Evolutionary conservation across 2,329 filamentous ascomycete genomes (phyloP).

Genomic region (Beauveria sp.): DNA sequence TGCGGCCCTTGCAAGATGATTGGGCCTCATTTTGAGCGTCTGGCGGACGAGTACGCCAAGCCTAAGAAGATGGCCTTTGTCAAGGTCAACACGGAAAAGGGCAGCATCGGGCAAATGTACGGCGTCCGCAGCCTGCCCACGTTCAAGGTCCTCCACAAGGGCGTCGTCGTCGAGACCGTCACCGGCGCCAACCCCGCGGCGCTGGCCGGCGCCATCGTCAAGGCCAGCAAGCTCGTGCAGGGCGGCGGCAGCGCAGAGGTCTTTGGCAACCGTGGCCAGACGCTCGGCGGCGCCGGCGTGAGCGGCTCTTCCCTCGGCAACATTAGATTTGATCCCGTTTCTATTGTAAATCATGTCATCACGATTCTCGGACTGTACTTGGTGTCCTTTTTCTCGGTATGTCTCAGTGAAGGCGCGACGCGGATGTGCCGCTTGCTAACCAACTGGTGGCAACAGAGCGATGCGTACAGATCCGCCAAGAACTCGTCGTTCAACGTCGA

Average conservation of each 20-base stretch:
- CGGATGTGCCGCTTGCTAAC: conserved; percentile 13
- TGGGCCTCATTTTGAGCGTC: conserved; percentile 78
- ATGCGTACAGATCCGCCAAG: conserved; percentile 55
- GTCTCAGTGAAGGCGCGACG: conserved; percentile 19
- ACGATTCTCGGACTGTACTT: conserved; percentile 55
- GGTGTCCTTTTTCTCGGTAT: conserved; percentile 51
- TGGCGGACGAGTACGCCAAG: conserved; percentile 71
- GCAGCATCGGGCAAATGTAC: conserved; percentile 68
- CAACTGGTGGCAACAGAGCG: conserved; percentile 35
- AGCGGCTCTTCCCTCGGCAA: conserved; percentile 8
- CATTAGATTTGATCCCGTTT: conserved; percentile 30
- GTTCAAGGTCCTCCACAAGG: conserved; percentile 82
- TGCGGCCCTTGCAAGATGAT: conserved; percentile 92
- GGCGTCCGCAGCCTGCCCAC: conserved; percentile 85
- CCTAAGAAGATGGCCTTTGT: conserved; percentile 79
- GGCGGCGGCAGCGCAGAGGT: conserved; percentile 33
- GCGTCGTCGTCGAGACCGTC: conserved; percentile 65
- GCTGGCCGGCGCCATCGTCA: conserved; percentile 69
- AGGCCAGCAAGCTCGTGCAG: conserved; percentile 49
- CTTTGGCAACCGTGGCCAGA: conserved; percentile 50
- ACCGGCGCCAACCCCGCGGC: conserved; percentile 72
- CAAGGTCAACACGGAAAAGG: conserved; percentile 82
- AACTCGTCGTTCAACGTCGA: conserved; percentile 51
- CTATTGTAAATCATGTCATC: conserved; percentile 42
- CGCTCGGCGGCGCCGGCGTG: conserved; percentile 39